Evolutionary conservation across 2,329 filamentous ascomycete species (phyloP).

Genomic region (Penicillium sp.): DNA sequence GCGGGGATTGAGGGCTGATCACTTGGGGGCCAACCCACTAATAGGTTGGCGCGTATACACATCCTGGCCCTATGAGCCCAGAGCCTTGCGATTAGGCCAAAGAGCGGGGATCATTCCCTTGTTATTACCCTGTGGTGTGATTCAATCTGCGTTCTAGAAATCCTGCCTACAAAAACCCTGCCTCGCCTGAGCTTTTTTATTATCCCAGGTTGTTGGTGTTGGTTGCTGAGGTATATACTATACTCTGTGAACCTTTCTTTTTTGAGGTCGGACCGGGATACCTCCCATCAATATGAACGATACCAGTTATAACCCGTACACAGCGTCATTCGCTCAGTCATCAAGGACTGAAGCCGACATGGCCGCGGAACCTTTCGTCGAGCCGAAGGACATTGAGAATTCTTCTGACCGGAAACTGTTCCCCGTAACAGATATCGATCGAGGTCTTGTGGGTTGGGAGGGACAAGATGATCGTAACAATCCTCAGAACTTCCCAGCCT

Average conservation of each 20-base stretch:
- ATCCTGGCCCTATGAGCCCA: not conserved
- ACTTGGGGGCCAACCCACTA: not conserved
- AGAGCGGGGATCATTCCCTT: not conserved
- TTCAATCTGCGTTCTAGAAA: not conserved
- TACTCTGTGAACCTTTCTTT: not conserved
- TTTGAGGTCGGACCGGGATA: not conserved
- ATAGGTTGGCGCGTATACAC: not conserved
- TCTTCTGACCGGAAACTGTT: not conserved
- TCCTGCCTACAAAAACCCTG: not conserved
- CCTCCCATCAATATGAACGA: not conserved
- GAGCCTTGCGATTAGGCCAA: not conserved
- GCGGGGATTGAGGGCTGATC: not conserved
- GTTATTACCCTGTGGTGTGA: not conserved
- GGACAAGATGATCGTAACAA: constrained; percentile 58
- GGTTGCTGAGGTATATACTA: not conserved
- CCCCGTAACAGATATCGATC: constrained; percentile 49
- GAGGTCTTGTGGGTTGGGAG: constrained; percentile 62
- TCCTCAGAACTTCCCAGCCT: constrained; percentile 55
- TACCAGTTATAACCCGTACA: not conserved
- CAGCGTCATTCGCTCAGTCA: not conserved
- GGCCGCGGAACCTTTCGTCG: not conserved
- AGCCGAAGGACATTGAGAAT: not conserved
- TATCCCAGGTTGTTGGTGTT: not conserved
- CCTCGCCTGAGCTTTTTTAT: not conserved
- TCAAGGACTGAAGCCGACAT: not conserved